Evolutionary conservation across 345 rosid genomes (phyloP), one percentile per base, ranked within the genome.

Genomic region (Ricinus communis): DNA sequence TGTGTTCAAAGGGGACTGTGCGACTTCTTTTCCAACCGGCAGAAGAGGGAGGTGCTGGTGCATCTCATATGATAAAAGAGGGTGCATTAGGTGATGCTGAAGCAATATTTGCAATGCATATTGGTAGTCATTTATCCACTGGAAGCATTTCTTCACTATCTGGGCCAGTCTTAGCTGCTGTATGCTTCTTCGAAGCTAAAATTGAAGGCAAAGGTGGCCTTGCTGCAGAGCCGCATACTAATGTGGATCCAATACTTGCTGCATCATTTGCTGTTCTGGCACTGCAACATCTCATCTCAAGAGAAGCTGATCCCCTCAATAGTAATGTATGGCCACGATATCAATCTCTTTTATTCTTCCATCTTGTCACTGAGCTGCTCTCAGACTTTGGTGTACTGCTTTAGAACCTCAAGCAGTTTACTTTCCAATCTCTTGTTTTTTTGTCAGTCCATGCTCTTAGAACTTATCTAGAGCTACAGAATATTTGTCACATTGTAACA

Each of bases 11-110:
- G 98, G 98, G 96, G 71, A 88, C 96, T 36, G 90, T 91, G 70
- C 82, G 93, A 73, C 91, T 91, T 70, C 82, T 94, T 62, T 94
- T 91, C 83, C 96, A 94, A 74, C 97, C 95, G 15, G 98, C 95
- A 7, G 96, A 94, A 80, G 96, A 94, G 77, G 91, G 91, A 60
- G 96, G 96, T 52, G 96, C 95, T 0, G 98, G 98, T 79, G 98
- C 97, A 27, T 79, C 80, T 61, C 80, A 75, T 19, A 88, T 94
- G 98, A 83, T 94, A 69, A 76, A 77, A 72, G 95, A 91, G n/a
- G 92, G 96, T 15, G 95, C 96, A 16, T 80, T 94, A 56, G 95
- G 97, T 76, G 86, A 88, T 30, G 83, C 97, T n/a, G 91, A 87
- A 87, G 96, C 89, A 22, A 87, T 94, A 77, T 94, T 88, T 86